These are phyloP conservation scores for Naganishia friedmannii DNA, from an alignment of 768 basidiomycete species.

Conservation along the genomic window DNA sequence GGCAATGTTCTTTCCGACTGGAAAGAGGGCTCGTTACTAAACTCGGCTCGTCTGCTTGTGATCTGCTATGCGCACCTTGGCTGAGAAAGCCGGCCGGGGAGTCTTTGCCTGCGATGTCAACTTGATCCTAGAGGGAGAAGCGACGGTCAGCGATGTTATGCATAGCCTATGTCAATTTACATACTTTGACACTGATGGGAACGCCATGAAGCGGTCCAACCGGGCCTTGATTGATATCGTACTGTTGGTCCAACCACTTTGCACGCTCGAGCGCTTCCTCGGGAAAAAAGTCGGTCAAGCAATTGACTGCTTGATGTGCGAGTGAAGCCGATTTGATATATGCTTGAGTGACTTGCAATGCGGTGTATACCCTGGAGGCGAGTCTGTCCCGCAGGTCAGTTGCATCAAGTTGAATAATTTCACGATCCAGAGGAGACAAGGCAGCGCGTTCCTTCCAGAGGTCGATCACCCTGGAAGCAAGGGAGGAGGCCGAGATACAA, in stretches of 20 bases:
- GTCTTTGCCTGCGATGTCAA: constrained; percentile 2
- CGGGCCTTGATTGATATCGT: constrained; percentile 48
- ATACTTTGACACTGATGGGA: constrained; percentile 68
- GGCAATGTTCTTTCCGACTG: constrained; percentile 14
- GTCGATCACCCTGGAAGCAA: not conserved
- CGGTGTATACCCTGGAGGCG: constrained; percentile 22
- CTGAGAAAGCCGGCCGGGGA: constrained; percentile 6
- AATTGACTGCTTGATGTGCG: constrained; percentile 59
- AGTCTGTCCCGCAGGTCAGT: constrained; percentile 7
- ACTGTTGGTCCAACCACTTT: constrained; percentile 37
- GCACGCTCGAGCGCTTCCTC: constrained; percentile 48
- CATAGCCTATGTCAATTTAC: not conserved
- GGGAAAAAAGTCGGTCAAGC: constrained; percentile 68
- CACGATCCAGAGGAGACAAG: not conserved
- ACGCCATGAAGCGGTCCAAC: constrained; percentile 61
- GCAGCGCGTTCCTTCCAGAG: not conserved
- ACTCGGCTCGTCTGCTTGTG: not conserved
- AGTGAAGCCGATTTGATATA: constrained; percentile 42
- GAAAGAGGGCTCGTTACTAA: not conserved
- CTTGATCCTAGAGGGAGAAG: not conserved
- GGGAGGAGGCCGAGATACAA: not conserved
- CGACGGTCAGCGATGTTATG: not conserved
- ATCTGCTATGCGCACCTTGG: not conserved
- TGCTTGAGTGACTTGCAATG: constrained; percentile 38
- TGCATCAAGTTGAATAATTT: constrained; percentile 1